A percentile compares a stretch with the other conserved stretches of the same genome.
phyloP scores from a whole-genome alignment of 176 grass and related monocot genomes.

The Aegilops bicornis region DNA sequence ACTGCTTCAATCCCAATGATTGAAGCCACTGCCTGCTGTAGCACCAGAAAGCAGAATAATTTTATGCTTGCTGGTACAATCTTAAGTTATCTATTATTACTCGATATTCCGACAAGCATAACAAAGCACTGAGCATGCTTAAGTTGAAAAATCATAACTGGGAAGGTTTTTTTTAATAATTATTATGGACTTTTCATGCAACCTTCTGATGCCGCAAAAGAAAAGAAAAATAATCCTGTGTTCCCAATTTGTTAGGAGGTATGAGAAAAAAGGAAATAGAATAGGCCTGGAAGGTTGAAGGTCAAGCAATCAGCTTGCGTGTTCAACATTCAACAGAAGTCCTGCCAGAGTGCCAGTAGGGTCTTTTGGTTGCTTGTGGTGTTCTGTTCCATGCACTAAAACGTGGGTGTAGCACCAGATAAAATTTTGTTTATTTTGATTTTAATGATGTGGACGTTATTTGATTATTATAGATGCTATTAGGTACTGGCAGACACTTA shows the following conservation, averaged over 20 bases:
- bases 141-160: not conserved
- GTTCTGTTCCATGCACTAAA: not conserved
- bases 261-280: not conserved
- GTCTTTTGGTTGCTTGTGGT: slow-evolving; percentile 5
- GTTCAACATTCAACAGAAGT: slow-evolving; percentile 14
- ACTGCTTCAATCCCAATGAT: not conserved
- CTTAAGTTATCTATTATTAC: not conserved
- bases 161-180: not conserved
- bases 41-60: slow-evolving; percentile 11
- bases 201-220: not conserved
- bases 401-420: not conserved
- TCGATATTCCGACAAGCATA: not conserved
- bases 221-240: not conserved
- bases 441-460: not conserved
- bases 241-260: not conserved
- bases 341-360: not conserved
- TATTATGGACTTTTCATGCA: not conserved
- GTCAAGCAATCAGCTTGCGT: slow-evolving; percentile 18
- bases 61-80: slow-evolving; percentile 10
- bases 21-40: slow-evolving; percentile 2
- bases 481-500: not conserved
- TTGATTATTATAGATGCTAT: not conserved
- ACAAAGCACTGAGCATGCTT: not conserved
- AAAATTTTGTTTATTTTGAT: not conserved
- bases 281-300: not conserved